These are phyloP conservation scores for Sphaceloma murrayae DNA, from an alignment of 2,329 filamentous ascomycete species.

Conservation along the genomic window DNA sequence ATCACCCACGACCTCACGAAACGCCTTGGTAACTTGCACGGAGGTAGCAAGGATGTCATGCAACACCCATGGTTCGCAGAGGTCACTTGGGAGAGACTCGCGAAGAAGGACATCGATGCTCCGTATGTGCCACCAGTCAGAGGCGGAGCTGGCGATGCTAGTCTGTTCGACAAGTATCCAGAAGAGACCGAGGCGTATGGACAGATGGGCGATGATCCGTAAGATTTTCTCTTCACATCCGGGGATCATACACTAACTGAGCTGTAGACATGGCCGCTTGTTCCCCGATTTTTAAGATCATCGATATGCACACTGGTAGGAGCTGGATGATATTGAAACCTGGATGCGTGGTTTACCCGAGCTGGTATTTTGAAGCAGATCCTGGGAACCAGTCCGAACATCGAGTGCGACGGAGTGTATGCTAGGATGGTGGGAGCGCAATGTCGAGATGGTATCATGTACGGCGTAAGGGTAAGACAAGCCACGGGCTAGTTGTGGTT, in stretches of 20 bases:
- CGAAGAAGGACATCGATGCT: constrained; percentile 94
- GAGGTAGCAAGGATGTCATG: constrained; percentile 85
- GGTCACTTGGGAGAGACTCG: constrained; percentile 92
- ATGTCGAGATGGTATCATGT: constrained; percentile 12
- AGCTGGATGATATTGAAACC: too few species aligned
- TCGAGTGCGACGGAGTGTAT: neutral
- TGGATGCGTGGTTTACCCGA: too few species aligned
- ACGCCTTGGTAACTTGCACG: constrained; percentile 85
- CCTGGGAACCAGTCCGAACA: constrained; percentile 10
- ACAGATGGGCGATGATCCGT: constrained; percentile 70
- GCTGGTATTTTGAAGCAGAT: too few species aligned
- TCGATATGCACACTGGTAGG: too few species aligned
- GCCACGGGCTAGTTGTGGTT: neutral
- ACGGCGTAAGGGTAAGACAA: constrained; percentile 1
- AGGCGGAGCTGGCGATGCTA: constrained; percentile 86
- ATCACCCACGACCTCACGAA: constrained; percentile 95
- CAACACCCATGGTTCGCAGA: constrained; percentile 93
- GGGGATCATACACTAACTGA: constrained; percentile 20
- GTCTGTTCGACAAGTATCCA: constrained; percentile 95
- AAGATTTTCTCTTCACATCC: constrained; percentile 39
- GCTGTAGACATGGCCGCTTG: constrained; percentile 57
- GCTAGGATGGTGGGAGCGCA: constrained; percentile 8
- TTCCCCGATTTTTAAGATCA: constrained; percentile 74
- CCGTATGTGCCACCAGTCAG: constrained; percentile 95
- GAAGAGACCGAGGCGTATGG: constrained; percentile 95